Evolutionary conservation across 2,329 filamentous ascomycete species (phyloP).

Genomic region (Colletotrichum cuscutae): DNA sequence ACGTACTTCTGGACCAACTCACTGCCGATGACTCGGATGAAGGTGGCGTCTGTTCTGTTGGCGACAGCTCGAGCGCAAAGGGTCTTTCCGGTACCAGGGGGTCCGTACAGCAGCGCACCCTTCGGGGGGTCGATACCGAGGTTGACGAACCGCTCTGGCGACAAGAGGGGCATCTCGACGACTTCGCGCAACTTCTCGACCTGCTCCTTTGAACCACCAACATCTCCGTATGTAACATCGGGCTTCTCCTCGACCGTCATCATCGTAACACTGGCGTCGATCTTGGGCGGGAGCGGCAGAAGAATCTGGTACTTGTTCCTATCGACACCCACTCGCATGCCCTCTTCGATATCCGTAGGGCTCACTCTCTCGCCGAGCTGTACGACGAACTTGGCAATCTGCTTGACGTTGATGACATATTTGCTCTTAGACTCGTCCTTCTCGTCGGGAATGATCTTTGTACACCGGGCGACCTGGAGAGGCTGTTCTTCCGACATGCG

Average conservation of each 20-base stretch:
- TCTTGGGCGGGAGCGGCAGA: conserved; percentile 94
- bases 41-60: conserved; percentile 97
- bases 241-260: conserved; percentile 99
- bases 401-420: conserved; percentile 99
- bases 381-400: conserved; percentile 99
- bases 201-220: conserved; percentile 99
- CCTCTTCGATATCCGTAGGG: conserved; percentile 98
- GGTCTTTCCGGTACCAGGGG: conserved; percentile 98
- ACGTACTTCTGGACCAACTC: conserved; percentile 99
- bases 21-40: conserved; percentile 97
- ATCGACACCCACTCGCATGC: conserved; percentile 98
- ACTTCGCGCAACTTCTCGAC: conserved; percentile 99
- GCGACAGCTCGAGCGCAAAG: conserved; percentile 97
- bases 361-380: conserved; percentile 96
- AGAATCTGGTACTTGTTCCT: conserved; percentile 99
- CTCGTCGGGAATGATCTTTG: conserved; percentile 98
- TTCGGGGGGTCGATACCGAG: conserved; percentile 99
- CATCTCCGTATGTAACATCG: conserved; percentile 98
- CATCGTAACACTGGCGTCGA: conserved; percentile 99
- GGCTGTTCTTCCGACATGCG: conserved; percentile 99
- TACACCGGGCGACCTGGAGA: conserved; percentile 96
- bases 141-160: conserved; percentile 96
- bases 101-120: conserved; percentile 94
- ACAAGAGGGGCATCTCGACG: conserved; percentile 97
- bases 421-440: conserved; percentile 98